Conservation (phyloP, 1,284 basidiomycete genomes). For the Puccinia hordei region DNA sequence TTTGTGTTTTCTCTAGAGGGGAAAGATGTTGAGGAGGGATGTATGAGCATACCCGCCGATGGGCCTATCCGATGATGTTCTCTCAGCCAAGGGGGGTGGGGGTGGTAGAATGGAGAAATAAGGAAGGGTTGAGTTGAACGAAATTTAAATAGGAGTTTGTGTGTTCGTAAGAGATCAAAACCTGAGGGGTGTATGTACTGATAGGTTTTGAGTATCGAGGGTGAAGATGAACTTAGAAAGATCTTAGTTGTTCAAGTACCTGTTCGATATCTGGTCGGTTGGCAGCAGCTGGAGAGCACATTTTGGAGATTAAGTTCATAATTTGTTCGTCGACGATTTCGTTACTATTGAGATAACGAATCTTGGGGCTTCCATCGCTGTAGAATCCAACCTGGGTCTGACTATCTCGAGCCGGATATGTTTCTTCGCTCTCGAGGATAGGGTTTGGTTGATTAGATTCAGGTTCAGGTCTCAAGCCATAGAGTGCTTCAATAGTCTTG, state of each 20-base stretch:
- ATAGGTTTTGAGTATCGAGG: too few relatives aligned
- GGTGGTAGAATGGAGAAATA: too few relatives aligned
- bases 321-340: conserved; percentile 38
- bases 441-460: background rate
- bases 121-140: too few relatives aligned
- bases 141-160: too few relatives aligned
- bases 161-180: too few relatives aligned
- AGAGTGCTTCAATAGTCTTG: background rate
- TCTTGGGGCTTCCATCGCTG: conserved; percentile 21
- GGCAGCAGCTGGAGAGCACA: conserved; percentile 20
- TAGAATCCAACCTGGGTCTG: background rate
- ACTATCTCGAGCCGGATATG: background rate
- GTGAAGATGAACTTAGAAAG: background rate
- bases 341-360: conserved; percentile 25
- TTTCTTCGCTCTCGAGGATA: conserved; percentile 3
- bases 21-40: too few relatives aligned
- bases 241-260: conserved; percentile 9
- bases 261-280: conserved; percentile 26
- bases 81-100: too few relatives aligned
- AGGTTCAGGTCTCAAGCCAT: background rate
- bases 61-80: too few relatives aligned
- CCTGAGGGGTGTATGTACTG: background rate
- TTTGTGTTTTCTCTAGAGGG: too few relatives aligned
- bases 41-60: too few relatives aligned
- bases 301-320: conserved; percentile 30